Base-by-base conservation (phyloP, 1,284 basidiomycete species). In the Rhodotorula sp. region DNA sequence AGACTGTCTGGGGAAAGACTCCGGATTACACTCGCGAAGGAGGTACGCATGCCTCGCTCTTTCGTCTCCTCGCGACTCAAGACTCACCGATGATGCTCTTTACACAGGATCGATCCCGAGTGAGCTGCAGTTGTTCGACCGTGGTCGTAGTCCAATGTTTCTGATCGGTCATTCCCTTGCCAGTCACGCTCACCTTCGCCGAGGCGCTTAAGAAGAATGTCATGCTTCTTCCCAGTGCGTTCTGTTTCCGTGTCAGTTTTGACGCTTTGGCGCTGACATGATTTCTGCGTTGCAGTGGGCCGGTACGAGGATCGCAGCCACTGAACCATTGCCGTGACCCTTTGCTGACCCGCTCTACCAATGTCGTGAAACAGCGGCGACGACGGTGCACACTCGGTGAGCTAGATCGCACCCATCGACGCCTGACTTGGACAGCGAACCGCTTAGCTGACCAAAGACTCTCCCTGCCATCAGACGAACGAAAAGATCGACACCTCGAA, bases 401-500 rank as follows among this genome's bases (percentile, higher is more conserved):
- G 48, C 39, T 14, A 43, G 8, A 43, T 1, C 10, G 39, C 10
- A 12, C 39, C 1, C 39, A 1, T 43, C 39, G 10, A 12, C 39
- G 12, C 56, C 20, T 48, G 39, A n/a, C 29, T n/a, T 23, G 51
- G 31, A 43, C 10, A 43, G 39, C 39, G 20, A 15, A 34, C 16
- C 7, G 39, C 20, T 10, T 10, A 7, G 8, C 49, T n/a, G 3
- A 57, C 15, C 34, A 4, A 5, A 23, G 6, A 15, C 16, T 10
- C 16, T 0, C 46, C 12, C 8, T 69, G 3, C 23, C 15, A 3
- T 23, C 78, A 80, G 76, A 97, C 92, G 34, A 97, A 97, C 82
- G 96, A 99, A 85, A 99, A 99, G 83, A 85, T 99, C 65, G 95
- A 99, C 83, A 86, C 87, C 63, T 89, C 88, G 70, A 99, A 99